Percentiles rank a stretch among this genome's conserved stretches.
Evolutionary conservation across 108 stramenopile species (phyloP).

Genomic region (Fragilaria crotonensis): DNA sequence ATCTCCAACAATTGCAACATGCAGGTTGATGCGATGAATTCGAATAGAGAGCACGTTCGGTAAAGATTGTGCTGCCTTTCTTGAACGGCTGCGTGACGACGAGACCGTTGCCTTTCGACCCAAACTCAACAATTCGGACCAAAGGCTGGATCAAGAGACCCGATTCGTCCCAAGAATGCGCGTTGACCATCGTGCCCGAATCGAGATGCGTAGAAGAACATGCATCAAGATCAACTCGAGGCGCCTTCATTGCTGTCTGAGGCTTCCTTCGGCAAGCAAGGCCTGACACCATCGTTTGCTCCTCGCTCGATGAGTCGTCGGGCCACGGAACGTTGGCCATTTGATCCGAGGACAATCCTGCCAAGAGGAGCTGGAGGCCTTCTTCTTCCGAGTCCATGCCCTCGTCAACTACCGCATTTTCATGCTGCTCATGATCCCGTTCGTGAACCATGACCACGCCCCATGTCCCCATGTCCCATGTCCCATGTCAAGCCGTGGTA

Average conservation of each 20-base stretch:
- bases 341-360: neutral
- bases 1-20: neutral
- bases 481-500: no score
- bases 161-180: neutral
- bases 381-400: conserved; percentile 2
- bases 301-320: neutral
- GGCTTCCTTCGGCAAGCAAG: neutral
- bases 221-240: neutral
- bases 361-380: conserved; percentile 4
- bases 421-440: no score
- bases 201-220: neutral
- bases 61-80: conserved; percentile 29
- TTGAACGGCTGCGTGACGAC: conserved; percentile 15
- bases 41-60: conserved; percentile 21
- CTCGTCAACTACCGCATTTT: no score
- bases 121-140: conserved; percentile 16
- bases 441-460: no score
- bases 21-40: neutral
- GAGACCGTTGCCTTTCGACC: conserved; percentile 22
- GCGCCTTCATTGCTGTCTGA: neutral
- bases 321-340: neutral
- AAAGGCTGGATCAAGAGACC: conserved; percentile 6
- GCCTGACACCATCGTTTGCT: neutral
- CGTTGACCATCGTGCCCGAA: neutral
- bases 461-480: no score